Evolutionary conservation across 208 protist genomes (phyloP).

Genomic region (Naegleria lovaniensis): DNA sequence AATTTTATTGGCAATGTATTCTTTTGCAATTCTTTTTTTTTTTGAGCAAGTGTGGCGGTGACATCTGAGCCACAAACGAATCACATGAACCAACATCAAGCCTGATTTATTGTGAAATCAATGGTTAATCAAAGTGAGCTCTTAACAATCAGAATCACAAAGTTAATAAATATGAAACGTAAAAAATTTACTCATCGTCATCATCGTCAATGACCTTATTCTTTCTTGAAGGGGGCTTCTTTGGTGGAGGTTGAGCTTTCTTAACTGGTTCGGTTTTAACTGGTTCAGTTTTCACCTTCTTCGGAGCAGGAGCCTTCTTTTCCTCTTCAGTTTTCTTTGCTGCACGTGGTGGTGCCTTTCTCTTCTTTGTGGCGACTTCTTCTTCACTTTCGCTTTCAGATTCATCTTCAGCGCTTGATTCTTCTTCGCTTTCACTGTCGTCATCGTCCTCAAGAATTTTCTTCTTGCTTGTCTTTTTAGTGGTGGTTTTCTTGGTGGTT

Average conservation of each 20-base stretch:
- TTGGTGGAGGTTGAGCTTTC: background rate
- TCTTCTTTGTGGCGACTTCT: background rate
- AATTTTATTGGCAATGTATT: too few relatives aligned
- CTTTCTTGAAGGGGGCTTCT: background rate
- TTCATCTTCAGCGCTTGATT: background rate
- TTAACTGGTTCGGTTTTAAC: background rate
- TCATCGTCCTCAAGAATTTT: background rate
- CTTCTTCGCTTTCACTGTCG: background rate
- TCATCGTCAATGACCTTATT: background rate
- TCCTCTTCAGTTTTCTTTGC: background rate
- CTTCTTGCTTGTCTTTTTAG: background rate
- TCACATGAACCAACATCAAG: too few relatives aligned
- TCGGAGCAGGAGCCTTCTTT: background rate
- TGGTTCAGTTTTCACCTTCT: background rate
- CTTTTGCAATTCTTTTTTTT: too few relatives aligned
- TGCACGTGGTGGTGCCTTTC: background rate
- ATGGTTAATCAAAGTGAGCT: too few relatives aligned
- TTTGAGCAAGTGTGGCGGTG: too few relatives aligned
- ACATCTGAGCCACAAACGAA: too few relatives aligned
- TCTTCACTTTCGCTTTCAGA: background rate
- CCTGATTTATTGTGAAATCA: too few relatives aligned
- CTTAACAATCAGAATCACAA: too few relatives aligned
- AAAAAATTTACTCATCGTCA: background rate
- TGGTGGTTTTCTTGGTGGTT: background rate
- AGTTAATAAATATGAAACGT: too few relatives aligned